Conservation (phyloP, 108 stramenopile species). For the Skeletonema costatum region DNA sequence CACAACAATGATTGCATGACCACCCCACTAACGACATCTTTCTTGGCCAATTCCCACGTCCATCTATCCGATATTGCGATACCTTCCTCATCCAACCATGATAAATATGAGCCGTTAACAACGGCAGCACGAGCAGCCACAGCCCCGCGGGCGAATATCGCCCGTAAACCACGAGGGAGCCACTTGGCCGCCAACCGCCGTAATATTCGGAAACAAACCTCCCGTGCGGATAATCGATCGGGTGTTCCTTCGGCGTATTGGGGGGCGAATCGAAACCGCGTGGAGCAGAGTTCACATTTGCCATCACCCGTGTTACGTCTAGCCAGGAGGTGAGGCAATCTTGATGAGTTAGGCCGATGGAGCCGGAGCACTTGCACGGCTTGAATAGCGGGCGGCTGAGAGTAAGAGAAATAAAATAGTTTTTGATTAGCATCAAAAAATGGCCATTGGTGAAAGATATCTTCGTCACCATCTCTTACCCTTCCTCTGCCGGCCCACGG, state of each 20-base stretch:
- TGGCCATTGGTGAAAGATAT: background rate
- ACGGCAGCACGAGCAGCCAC: slow-evolving; percentile 86
- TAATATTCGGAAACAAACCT: slow-evolving; percentile 72
- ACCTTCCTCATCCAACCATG: slow-evolving; percentile 89
- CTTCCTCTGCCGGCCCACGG: slow-evolving; percentile 87
- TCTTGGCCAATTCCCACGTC: slow-evolving; percentile 54
- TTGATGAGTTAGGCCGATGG: slow-evolving; percentile 90
- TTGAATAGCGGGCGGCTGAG: slow-evolving; percentile 71
- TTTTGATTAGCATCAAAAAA: background rate
- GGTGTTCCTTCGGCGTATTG: slow-evolving; percentile 81
- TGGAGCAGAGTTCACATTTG: slow-evolving; percentile 85
- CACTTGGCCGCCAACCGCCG: slow-evolving; percentile 68
- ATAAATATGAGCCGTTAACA: slow-evolving; percentile 87
- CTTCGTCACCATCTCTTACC: slow-evolving; percentile 57
- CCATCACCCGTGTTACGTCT: slow-evolving; percentile 76
- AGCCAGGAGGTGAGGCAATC: slow-evolving; percentile 92
- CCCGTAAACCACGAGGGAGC: slow-evolving; percentile 76
- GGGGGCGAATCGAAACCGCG: slow-evolving; percentile 83
- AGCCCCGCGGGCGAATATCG: slow-evolving; percentile 57
- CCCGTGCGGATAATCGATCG: slow-evolving; percentile 62
- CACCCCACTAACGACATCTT: slow-evolving; percentile 77
- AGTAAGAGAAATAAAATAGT: background rate
- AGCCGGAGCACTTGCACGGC: slow-evolving; percentile 91
- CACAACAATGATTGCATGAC: slow-evolving; percentile 78
- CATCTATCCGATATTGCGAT: slow-evolving; percentile 51